Base-by-base conservation (phyloP, 768 basidiomycete species). In the Podaxis mareebaensis region DNA sequence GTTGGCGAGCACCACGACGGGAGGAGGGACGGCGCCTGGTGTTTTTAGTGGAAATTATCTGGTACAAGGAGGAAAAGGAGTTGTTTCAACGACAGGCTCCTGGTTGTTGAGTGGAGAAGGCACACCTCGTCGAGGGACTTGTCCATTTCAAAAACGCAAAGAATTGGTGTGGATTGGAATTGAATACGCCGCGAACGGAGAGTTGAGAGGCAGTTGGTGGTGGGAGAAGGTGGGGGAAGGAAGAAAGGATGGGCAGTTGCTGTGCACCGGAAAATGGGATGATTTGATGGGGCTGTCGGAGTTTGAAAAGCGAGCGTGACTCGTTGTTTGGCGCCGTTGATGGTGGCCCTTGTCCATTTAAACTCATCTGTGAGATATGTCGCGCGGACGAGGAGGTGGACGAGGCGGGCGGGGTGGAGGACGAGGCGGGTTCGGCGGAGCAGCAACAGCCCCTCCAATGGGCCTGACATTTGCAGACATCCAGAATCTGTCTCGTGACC, bases 51-150 rank as follows among this genome's bases (percentile, higher is more conserved):
- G 86, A 75, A 71, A 92, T 91, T 70, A 92, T 90, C 91, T 92
- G 58, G 36, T 56, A 57, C n/a, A 46, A 10, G 33, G 33, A 33
- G 8, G 1, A 8, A 46, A 63, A 58, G 60, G 51, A 68, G 22
- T 64, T 61, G 58, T 61, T 65, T 68, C 49, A 67, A 64, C 73
- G 63, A 66, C 61, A n/a, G 53, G 66, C 58, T 70, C 67, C 52
- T 67, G 55, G 55, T 64, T 63, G 74, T 71, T 72, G 68, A 39
- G 46, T 28, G 61, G 57, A 30, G 49, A 61, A 67, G 64, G 66
- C 36, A 79, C 84, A 94, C 92, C 63, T 93, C 89, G 73, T 94
- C 92, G 64, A 94, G 89, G 70, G 90, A 83, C 78, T 90, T 90
- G 78, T 94, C 91, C 89, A 94, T 91, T 72, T 66, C 75, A 58